These are phyloP conservation scores for Oryza brachyantha DNA, from an alignment of 176 grass and related monocot genomes.

Conservation along the genomic window DNA sequence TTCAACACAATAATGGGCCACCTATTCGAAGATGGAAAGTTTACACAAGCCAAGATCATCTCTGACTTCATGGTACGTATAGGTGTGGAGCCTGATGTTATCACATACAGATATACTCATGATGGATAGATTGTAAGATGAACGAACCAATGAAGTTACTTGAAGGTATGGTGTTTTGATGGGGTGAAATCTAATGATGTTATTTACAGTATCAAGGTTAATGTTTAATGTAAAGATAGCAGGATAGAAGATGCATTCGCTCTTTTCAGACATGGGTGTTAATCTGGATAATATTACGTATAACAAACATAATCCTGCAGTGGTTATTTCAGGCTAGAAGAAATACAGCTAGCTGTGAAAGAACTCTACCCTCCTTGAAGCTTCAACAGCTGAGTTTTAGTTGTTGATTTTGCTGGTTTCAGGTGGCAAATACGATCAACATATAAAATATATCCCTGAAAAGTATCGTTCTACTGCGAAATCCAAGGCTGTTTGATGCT, in stretches of 20 bases:
- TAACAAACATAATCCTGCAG: neutral
- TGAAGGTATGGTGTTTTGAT: neutral
- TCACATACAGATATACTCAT: slow-evolving; percentile 15
- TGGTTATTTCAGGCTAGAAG: neutral
- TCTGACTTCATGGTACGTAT: slow-evolving; percentile 1
- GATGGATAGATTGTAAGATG: neutral
- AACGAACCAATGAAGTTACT: neutral
- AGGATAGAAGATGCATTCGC: neutral
- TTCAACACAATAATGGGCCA: neutral
- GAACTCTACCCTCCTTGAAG: neutral
- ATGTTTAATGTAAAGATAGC: neutral
- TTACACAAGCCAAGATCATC: too few species aligned
- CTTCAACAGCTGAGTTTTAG: neutral
- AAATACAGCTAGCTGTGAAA: neutral
- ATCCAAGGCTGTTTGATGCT: neutral
- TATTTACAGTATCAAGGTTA: neutral
- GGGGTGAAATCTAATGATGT: neutral
- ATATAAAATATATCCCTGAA: neutral
- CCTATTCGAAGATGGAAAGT: too few species aligned
- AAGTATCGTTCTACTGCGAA: neutral
- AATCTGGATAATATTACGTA: neutral
- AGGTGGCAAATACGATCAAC: neutral
- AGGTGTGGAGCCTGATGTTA: slow-evolving; percentile 8
- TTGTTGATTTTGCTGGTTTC: neutral
- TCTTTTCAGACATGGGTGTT: neutral